phyloP scores from a whole-genome alignment of 2,329 filamentous ascomycete species.

The Samsoniella hepiali region DNA sequence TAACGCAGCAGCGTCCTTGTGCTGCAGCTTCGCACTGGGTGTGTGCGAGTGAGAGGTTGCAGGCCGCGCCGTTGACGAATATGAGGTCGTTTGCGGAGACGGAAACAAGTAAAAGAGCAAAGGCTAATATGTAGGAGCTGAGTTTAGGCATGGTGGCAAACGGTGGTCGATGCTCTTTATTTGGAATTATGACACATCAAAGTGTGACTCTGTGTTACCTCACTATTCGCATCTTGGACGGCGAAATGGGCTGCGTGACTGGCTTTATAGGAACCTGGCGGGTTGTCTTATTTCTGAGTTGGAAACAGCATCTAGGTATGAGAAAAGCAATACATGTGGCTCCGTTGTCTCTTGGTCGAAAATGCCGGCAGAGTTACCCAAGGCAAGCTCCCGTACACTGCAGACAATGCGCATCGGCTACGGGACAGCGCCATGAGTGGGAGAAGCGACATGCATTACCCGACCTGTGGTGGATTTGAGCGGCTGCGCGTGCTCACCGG shows the following conservation, averaged over 20 bases:
- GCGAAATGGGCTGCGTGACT: not conserved
- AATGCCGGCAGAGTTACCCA: no score
- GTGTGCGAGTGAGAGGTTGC: not conserved
- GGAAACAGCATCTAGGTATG: no score
- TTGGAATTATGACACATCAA: not conserved
- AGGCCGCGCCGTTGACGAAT: not conserved
- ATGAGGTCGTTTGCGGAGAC: not conserved
- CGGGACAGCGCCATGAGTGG: no score
- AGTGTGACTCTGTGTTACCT: not conserved
- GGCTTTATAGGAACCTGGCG: no score
- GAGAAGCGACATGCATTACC: no score
- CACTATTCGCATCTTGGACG: not conserved
- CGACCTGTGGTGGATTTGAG: no score
- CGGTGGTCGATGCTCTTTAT: not conserved
- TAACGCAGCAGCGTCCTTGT: not conserved
- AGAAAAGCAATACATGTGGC: no score
- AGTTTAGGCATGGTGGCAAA: not conserved
- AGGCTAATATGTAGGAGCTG: not conserved
- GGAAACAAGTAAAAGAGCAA: not conserved
- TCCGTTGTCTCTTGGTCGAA: no score
- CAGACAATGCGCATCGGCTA: no score
- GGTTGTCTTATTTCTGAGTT: no score
- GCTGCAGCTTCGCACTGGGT: not conserved
- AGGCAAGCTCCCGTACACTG: no score
- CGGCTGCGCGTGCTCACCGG: no score